Base-by-base conservation (phyloP, 2,329 filamentous ascomycete species). In the Polytolypa hystricis region DNA sequence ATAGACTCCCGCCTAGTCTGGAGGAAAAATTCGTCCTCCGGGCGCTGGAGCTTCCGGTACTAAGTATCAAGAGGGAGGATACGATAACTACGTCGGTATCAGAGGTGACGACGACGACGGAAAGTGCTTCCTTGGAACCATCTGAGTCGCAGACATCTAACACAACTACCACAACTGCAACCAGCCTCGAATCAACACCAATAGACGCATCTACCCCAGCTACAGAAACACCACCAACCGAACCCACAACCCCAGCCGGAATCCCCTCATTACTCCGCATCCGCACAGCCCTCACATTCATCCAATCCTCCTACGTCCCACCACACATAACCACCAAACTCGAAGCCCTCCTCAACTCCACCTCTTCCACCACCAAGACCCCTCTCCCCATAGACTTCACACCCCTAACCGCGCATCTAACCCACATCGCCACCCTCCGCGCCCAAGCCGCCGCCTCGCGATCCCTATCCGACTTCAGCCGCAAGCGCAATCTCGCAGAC, bases 11-110 rank as follows among this genome's bases (percentile, higher is more conserved):
- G 2, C 62, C 66, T 5, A 93, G 81, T 48, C 73, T 98, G 69
- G 89, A 95, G 54, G 82, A 91, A 31, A 79, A 75, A 28, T 93
- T 94, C 48, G 76, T 98, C 6, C 73, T 70, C 35, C 80, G 80
- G 50, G 73, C 73, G 2, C 66, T 98, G 4, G 82, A 91, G 47
- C 73, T 78, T 4, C 89, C 91, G 0, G 66, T 93, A 29, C 64
- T 84, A 47, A 74, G 74, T 20, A 67, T 86, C 27, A 79, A 71
- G 50, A 69, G 75, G 30, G 71, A 77, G 38, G 66, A 74, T 26
- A 55, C 52, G 39, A 57, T 39, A 12, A 38, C 58, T 8, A 57
- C 50, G 37, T 30, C 33, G n/a, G 5, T 44, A 51, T 12, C 41
- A 49, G 14, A 42, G 36, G 4, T 44, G 28, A 17, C 47, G 34